These are phyloP conservation scores for Pyrenophora seminiperda DNA, from an alignment of 2,329 filamentous ascomycete genomes.

Conservation along the genomic window DNA sequence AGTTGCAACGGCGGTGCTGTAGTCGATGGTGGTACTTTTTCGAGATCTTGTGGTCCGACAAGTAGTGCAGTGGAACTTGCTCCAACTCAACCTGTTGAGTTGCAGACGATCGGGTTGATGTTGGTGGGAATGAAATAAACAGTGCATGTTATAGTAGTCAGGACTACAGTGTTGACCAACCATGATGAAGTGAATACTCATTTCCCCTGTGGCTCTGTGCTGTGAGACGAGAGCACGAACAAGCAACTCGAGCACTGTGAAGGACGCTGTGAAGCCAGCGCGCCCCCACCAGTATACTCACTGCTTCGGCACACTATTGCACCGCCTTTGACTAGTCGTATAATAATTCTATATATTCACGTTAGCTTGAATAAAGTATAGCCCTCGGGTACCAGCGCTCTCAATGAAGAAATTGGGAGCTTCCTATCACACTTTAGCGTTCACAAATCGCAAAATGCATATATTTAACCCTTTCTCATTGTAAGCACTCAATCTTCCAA, in stretches of 20 bases:
- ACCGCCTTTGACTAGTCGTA: neutral
- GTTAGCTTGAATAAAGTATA: neutral
- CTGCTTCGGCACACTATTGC: neutral
- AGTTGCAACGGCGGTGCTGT: neutral
- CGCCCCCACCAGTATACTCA: neutral
- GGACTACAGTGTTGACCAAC: neutral
- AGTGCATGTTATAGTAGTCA: neutral
- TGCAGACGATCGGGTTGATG: neutral
- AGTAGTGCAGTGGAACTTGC: no score
- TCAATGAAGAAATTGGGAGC: neutral
- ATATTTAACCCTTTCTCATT: no score
- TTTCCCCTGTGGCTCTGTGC: neutral
- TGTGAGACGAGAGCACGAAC: neutral
- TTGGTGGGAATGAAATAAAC: neutral
- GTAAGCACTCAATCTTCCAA: neutral
- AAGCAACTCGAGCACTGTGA: neutral
- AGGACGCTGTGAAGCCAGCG: neutral
- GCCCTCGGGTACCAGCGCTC: neutral
- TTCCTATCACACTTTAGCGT: neutral
- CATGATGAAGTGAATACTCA: neutral
- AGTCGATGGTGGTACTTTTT: neutral
- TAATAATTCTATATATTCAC: neutral
- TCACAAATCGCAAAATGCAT: no score
- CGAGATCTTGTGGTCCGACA: no score
- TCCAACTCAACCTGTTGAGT: neutral